Base-by-base conservation (phyloP, 2,329 filamentous ascomycete genomes). In the Exophiala spinifera region DNA sequence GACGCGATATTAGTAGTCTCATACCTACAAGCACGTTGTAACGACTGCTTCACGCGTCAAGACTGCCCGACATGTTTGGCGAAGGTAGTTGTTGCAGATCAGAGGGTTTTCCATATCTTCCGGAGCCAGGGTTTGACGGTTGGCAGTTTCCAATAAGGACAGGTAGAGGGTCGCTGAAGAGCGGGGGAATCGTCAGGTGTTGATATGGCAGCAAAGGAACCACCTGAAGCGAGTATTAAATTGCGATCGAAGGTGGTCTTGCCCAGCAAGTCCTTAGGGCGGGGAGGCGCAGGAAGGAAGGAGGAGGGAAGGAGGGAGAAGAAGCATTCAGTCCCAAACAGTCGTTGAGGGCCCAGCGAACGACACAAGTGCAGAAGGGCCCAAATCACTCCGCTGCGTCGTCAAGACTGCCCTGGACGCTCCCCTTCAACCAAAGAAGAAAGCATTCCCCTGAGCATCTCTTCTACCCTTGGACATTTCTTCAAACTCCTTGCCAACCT, bases 391-490 rank as follows among this genome's bases (percentile, higher is more conserved):
- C 28, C 15, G 5, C 14, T 33, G 19, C 25, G 17, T 15, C 36
- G 14, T 3, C 36, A 3, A n/a, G 10, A n/a, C n/a, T 55, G 36
- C 17, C 3, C 13, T 39, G 4, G 36, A 39, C 17, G 36, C 6
- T 19, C 11, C 11, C 17, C 4, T 13, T 39, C 34, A 60, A 28
- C 59, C 80, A 69, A 91, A 92, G 78, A 99, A 99, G 71, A 96
- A 96, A 0, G 89, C 84, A 72, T 99, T 99, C 11, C 94, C 94
- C 51, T 90, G 86, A 11, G 82, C 81, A 73, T 99, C 94, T 66
- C 90, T 88, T 64, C 89, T 82, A 63, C 55, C 89, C 84, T 61
- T 78, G 80, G 66, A 83, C 81, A 74, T 95, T 59, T 75, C 70
- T 55, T 73, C 69, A 61, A 76, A 95, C 65, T 96, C 88, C 71